A percentile compares a stretch with the other conserved stretches of the same genome.
These are phyloP conservation scores for Gastrolobium bilobum DNA, from an alignment of 306 rosid species.

Conservation along the genomic window DNA sequence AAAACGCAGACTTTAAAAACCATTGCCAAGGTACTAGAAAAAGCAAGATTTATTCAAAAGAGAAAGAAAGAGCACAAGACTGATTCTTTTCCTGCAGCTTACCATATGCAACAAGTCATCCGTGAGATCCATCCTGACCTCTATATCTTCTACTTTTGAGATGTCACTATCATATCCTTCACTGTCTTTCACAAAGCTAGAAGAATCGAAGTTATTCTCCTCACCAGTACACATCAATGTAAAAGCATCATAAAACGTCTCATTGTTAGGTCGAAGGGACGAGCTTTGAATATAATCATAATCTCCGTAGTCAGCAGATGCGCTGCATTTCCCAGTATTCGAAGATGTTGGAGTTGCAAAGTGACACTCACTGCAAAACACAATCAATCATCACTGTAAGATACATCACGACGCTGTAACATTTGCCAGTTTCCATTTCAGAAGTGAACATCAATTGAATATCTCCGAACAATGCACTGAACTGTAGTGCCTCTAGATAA, in stretches of 20 bases:
- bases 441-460: not conserved
- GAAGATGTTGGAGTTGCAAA: slow-evolving; percentile 59
- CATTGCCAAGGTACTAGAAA: slow-evolving; percentile 13
- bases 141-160: slow-evolving; percentile 68
- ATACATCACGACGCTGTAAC: not conserved
- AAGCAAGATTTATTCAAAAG: slow-evolving; percentile 27
- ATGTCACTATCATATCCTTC: slow-evolving; percentile 59
- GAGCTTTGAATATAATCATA: slow-evolving; percentile 58
- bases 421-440: slow-evolving; percentile 39
- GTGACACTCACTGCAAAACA: slow-evolving; percentile 68
- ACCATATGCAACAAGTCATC: slow-evolving; percentile 98
- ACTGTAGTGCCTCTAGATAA: not conserved
- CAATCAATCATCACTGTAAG: slow-evolving; percentile 28
- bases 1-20: not conserved
- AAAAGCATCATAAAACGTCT: slow-evolving; percentile 57
- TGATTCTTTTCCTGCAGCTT: slow-evolving; percentile 32
- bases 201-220: slow-evolving; percentile 56
- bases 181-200: slow-evolving; percentile 58
- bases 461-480: not conserved
- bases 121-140: slow-evolving; percentile 94
- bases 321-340: slow-evolving; percentile 61
- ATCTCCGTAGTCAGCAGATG: slow-evolving; percentile 60
- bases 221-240: slow-evolving; percentile 51
- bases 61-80: not conserved
- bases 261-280: slow-evolving; percentile 52